Conservation (phyloP, 2,329 filamentous ascomycete species). For the Fusarium fracticaudum region DNA sequence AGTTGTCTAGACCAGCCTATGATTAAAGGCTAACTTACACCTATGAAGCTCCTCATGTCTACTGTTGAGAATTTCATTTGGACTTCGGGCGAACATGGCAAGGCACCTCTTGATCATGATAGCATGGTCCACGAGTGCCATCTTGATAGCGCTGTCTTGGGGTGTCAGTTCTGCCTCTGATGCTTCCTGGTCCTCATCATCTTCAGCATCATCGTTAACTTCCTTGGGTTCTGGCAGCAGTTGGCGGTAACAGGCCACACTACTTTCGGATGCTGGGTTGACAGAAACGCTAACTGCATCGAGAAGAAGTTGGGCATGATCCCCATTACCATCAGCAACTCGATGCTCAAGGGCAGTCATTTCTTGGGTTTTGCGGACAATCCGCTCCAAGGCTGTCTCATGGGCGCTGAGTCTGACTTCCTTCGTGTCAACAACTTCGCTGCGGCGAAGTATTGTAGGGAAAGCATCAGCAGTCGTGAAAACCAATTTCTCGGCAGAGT, state of each 20-base stretch:
- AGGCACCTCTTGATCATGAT: slow-evolving; percentile 87
- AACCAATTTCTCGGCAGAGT: slow-evolving; percentile 83
- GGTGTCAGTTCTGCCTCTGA: slow-evolving; percentile 61
- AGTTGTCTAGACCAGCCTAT: slow-evolving; percentile 11
- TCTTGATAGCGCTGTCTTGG: slow-evolving; percentile 82
- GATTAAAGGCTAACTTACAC: slow-evolving; percentile 61
- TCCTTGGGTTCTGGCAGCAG: slow-evolving; percentile 68
- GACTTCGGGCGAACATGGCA: slow-evolving; percentile 71
- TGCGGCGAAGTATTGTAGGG: slow-evolving; percentile 88
- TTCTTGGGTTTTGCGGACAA: slow-evolving; percentile 89
- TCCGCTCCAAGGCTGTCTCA: slow-evolving; percentile 90
- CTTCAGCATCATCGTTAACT: slow-evolving; percentile 53
- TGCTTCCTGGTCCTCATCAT: slow-evolving; percentile 53
- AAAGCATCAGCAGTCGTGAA: slow-evolving; percentile 88
- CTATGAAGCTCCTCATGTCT: slow-evolving; percentile 68
- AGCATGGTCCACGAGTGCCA: slow-evolving; percentile 88
- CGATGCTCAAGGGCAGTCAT: slow-evolving; percentile 80
- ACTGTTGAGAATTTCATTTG: slow-evolving; percentile 65
- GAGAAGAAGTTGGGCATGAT: slow-evolving; percentile 73
- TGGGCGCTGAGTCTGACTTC: slow-evolving; percentile 76
- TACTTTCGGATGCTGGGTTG: slow-evolving; percentile 77
- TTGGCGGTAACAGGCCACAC: slow-evolving; percentile 79
- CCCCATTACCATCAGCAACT: slow-evolving; percentile 76
- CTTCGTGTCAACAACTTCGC: slow-evolving; percentile 78
- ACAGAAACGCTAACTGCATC: slow-evolving; percentile 83